Base-by-base conservation (phyloP, 2,329 filamentous ascomycete species). In the Aspergillus sp. region DNA sequence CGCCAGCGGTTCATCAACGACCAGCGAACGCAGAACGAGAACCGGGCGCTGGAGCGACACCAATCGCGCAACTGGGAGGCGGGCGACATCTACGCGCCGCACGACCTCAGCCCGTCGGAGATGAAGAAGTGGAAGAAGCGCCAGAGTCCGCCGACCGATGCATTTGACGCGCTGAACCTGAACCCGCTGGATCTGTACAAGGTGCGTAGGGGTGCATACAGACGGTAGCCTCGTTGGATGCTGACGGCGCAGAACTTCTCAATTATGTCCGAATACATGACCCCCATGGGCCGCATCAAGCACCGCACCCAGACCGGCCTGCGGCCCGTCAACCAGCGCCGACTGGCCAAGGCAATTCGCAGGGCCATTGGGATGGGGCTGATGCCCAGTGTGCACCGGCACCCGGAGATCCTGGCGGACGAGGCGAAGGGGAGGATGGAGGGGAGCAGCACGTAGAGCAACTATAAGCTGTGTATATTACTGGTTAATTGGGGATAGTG, bases 11-110 rank as follows among this genome's bases (percentile, higher is more conserved):
- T 58, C 30, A 42, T 61, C 13, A 51, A 58, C 39, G 52, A 62
- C 19, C 55, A 61, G 37, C 56, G 52, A 38, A 38, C 48, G 7
- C 53, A 53, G 33, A 47, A 49, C 25, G 61, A 66, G 38, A 60
- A 55, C 32, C 49, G 50, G 33, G 45, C 48, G 4, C 43, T 68
- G 26, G 57, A 66, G 37, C 56, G 41, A 41, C 60, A 58, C 22
- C 54, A 61, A 60, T 71, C 74, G 22, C 78, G 88, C 29, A 69
- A 72, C 25, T 96, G 82, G 80, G 68, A 70, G 48, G 50, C 66
- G 1, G 91, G 91, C 47, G 88, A 96, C 55, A 72, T 95, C 32
- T 96, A 96, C 63, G 74, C 86, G 38, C 91, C 91, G 20, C 83
- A 88, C 55, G 91, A 98, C 61, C 60, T 98, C 54, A 81, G 76